phyloP scores from a whole-genome alignment of 1,284 basidiomycete genomes.

The Ceratobasidium papillatum region DNA sequence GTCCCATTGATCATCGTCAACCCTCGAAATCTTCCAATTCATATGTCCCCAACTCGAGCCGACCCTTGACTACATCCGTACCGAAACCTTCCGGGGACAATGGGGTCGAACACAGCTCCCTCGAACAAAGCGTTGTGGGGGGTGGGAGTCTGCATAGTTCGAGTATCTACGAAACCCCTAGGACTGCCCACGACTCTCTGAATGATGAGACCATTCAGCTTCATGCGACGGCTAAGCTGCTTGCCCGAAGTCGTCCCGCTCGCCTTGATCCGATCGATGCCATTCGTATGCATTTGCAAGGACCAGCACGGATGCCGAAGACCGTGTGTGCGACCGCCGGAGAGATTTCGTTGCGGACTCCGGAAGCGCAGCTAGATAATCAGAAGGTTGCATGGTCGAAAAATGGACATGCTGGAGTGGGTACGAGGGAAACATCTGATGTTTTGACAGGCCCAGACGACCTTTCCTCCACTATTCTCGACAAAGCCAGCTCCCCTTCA shows the following conservation, averaged over 20 bases:
- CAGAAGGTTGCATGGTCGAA: not conserved
- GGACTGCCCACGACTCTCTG: not conserved
- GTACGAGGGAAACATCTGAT: not conserved
- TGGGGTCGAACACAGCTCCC: not conserved
- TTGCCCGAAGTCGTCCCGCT: conserved; percentile 1
- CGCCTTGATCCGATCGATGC: conserved; percentile 21
- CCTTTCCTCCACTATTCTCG: not conserved
- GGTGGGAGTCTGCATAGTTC: not conserved
- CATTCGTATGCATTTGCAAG: conserved; percentile 39
- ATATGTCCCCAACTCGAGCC: not conserved
- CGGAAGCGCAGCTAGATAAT: not conserved
- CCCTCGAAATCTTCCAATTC: not conserved
- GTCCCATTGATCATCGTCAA: not conserved
- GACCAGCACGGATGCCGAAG: not conserved
- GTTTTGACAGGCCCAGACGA: not conserved
- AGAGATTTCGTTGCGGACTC: not conserved
- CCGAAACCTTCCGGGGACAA: conserved; percentile 1
- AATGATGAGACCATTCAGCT: not conserved
- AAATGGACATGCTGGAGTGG: not conserved
- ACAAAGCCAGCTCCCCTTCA: not conserved
- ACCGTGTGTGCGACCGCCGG: not conserved
- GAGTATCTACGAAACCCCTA: not conserved
- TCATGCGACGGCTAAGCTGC: not conserved
- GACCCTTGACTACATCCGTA: conserved; percentile 7
- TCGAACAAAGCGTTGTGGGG: not conserved